A percentile compares a stretch with the other conserved stretches of the same genome.
Conservation (phyloP, 495 filamentous ascomycete genomes). For the Tuber microsphaerosporum region DNA sequence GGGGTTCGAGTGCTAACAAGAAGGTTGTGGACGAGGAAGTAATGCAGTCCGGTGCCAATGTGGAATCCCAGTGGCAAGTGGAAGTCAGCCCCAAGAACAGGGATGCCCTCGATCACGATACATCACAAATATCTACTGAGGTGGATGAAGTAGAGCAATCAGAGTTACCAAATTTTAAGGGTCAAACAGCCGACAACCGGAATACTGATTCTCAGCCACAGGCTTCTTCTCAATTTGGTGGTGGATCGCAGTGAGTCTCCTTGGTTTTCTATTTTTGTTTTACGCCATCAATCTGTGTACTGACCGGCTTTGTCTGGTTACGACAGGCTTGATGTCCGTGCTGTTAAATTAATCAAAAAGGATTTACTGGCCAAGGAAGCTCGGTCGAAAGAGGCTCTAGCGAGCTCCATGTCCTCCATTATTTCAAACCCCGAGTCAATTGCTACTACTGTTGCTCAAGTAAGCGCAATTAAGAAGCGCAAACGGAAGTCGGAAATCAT, state of each 20-base stretch:
- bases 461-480: background rate
- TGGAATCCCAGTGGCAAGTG: background rate
- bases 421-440: background rate
- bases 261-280: background rate
- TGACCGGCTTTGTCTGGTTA: background rate
- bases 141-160: slow-evolving; percentile 1
- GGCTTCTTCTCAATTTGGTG: slow-evolving; percentile 5
- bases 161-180: background rate
- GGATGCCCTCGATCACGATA: background rate
- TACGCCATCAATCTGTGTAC: background rate
- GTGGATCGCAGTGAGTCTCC: background rate
- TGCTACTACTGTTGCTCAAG: slow-evolving; percentile 4
- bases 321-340: background rate
- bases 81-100: background rate
- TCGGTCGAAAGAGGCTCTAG: background rate
- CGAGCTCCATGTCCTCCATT: background rate
- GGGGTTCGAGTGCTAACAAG: background rate
- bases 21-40: background rate
- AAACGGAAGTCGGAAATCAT: background rate
- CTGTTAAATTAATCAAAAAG: background rate
- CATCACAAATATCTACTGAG: slow-evolving; percentile 6
- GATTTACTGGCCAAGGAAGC: background rate
- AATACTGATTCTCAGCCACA: slow-evolving; percentile 2
- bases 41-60: background rate
- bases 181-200: slow-evolving; percentile 1